Conservation (phyloP, 2,329 filamentous ascomycete genomes). For the Lachnellula willkommii region DNA sequence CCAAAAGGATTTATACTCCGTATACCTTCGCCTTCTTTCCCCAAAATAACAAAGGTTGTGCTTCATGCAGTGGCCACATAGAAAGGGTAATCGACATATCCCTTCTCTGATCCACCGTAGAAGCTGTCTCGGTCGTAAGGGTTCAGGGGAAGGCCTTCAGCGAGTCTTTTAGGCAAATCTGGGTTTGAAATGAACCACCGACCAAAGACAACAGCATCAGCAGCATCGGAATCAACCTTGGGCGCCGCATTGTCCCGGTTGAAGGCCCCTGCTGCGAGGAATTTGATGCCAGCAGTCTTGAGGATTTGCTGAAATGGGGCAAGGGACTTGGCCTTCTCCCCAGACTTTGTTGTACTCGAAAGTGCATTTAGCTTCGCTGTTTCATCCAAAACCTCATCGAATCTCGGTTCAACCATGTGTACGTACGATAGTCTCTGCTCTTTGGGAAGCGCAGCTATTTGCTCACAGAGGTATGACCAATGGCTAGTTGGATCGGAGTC, state of each 20-base stretch:
- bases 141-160: constrained; percentile 3
- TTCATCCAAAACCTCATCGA: constrained; percentile 42
- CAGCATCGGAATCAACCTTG: constrained; percentile 22
- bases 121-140: constrained; percentile 9
- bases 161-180: constrained; percentile 32
- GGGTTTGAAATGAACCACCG: constrained; percentile 39
- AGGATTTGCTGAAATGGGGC: background rate
- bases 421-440: constrained; percentile 42
- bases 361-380: constrained; percentile 32
- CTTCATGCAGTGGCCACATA: background rate
- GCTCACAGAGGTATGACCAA: constrained; percentile 34
- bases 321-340: background rate
- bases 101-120: constrained; percentile 10
- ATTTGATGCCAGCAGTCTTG: background rate
- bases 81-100: constrained; percentile 4
- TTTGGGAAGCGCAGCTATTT: constrained; percentile 27
- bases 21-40: no score
- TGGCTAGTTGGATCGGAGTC: constrained; percentile 35
- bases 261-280: constrained; percentile 9
- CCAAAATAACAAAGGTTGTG: no score
- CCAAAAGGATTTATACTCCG: no score
- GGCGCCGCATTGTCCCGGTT: background rate
- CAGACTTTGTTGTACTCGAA: background rate
- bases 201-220: constrained; percentile 18
- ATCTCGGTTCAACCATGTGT: constrained; percentile 49